Base-by-base conservation (phyloP, 257 asterid species). In the Solanum virginianum region DNA sequence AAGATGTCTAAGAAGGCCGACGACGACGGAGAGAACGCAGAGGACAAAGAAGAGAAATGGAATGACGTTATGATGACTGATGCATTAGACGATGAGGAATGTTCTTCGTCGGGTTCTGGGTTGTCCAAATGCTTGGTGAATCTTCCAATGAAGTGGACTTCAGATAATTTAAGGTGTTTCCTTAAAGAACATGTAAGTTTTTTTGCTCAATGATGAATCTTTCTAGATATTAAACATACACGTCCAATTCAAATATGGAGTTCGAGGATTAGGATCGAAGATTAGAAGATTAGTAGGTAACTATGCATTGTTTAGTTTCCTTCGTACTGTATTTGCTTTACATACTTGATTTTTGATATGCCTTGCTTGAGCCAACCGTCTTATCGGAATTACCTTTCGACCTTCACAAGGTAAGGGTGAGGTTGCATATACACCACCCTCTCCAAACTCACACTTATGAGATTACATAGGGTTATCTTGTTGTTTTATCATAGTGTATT, bases 121-220 rank as follows among this genome's bases (percentile, higher is more conserved):
- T 86, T 97, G 82, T 88, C 94, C 2, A 97, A 93, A 86, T 94
- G 99, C 87, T 69, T 95, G 56, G 96, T 92, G 82, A 91, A 94
- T 88, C 93, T 95, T 85, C 98, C 99, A 14, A 92, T 93, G 97
- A 95, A 90, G 87, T 97, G 99, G 99, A 84, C 85, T 85, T 83
- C 95, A 18, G 98, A 95, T 89, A 87, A 93, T 24, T 88, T 97
- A 79, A 89, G 96, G 94, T 86, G 79, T 69, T 69, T 69, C 9
- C 79, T 69, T 5, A 69, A 18, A 10, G 16, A 24, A 18, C 24
- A 39, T 17, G 79, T 69, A 39, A 69, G 79, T 9, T 71, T 43
- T 5, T 17, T 43, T 43, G 56, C 36, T 43, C 32, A 16, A 36
- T 20, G 70, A 24, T 20, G 22, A 41, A 18, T 39, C 15, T 69